Base-by-base conservation (phyloP, 2,329 filamentous ascomycete species). In the Ophiostoma ulmi region DNA sequence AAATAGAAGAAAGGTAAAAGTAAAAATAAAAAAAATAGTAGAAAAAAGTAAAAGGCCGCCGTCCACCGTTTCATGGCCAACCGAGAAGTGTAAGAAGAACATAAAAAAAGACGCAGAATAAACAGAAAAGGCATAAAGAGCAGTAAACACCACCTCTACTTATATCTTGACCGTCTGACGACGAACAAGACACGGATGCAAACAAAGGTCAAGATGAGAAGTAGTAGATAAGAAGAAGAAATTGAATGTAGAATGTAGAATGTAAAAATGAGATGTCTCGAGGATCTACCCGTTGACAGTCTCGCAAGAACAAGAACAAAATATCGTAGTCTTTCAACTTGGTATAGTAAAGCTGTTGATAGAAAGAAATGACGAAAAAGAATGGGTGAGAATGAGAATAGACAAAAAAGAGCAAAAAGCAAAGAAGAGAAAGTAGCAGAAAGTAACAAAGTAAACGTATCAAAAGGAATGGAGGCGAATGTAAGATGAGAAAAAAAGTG, bases 381-480 rank as follows among this genome's bases (percentile, higher is more conserved):
- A 31, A 31, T 44, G 8, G 5, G 14, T 44, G 7, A 44, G 39
- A 17, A 44, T 44, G 39, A 44, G 22, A 52, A 20, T 2, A 17
- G 44, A 52, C 6, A n/a, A 52, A 36, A 5, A 35, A 36, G 26
- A 58, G 22, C 7, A 58, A 35, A 31, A n/a, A 38, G 11, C 38
- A 38, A 64, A 20, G 13, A 41, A 39, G 22, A 39, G 8, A 65
- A 61, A 31, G 11, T 3, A 61, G 10, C 4, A 64, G 14, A n/a
- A 41, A 6, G 7, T 26, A n/a, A 39, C 17, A 39, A 65, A 41
- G 8, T 31, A 58, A 55, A 58, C 52, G 52, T 38, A 5, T 65
- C 36, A 38, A 65, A 61, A 39, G 63, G 63, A 65, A 65, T 39
- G 63, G 63, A 39, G 61, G n/a, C 63, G 63, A 65, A 65, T 39